Conservation (phyloP, 192 early-diverging fungal genomes). For the Coemansia reversa region DNA sequence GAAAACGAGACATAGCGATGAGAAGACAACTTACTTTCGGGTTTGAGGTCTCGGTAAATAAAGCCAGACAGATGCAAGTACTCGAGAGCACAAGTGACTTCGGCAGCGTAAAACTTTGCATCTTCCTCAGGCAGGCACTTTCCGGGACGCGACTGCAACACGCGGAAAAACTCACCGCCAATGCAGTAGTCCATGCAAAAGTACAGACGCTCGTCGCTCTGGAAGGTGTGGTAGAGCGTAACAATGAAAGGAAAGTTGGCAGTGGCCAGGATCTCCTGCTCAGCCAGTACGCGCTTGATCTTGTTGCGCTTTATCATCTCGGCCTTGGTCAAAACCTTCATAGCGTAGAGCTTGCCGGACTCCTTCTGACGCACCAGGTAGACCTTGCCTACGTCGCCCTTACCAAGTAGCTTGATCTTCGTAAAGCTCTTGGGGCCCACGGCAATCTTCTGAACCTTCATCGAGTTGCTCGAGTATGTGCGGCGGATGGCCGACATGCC, state of each 20-base stretch:
- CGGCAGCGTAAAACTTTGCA: constrained; percentile 96
- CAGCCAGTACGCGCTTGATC: constrained; percentile 94
- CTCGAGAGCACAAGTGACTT: constrained; percentile 92
- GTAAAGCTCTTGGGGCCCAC: constrained; percentile 85
- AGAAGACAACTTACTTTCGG: constrained; percentile 67
- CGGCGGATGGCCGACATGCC: constrained; percentile 62
- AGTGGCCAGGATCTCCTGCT: constrained; percentile 90
- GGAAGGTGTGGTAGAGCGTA: constrained; percentile 88
- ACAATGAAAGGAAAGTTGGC: constrained; percentile 90
- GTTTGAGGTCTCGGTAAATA: constrained; percentile 98
- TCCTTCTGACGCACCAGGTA: constrained; percentile 89
- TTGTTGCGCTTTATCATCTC: constrained; percentile 99
- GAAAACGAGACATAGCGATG: no score
- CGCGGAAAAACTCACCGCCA: constrained; percentile 88
- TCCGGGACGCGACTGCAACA: constrained; percentile 81
- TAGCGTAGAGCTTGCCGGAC: constrained; percentile 81
- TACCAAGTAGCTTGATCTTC: constrained; percentile 89
- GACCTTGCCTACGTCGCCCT: constrained; percentile 97
- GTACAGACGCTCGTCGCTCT: constrained; percentile 81
- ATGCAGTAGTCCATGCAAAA: constrained; percentile 89
- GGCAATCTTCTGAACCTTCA: constrained; percentile 77
- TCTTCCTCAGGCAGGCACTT: constrained; percentile 88
- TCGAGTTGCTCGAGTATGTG: constrained; percentile 78
- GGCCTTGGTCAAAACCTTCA: constrained; percentile 94
- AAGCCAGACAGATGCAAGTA: constrained; percentile 96